phyloP scores from a whole-genome alignment of 2,329 filamentous ascomycete genomes.

The Pseudocercospora vitis region DNA sequence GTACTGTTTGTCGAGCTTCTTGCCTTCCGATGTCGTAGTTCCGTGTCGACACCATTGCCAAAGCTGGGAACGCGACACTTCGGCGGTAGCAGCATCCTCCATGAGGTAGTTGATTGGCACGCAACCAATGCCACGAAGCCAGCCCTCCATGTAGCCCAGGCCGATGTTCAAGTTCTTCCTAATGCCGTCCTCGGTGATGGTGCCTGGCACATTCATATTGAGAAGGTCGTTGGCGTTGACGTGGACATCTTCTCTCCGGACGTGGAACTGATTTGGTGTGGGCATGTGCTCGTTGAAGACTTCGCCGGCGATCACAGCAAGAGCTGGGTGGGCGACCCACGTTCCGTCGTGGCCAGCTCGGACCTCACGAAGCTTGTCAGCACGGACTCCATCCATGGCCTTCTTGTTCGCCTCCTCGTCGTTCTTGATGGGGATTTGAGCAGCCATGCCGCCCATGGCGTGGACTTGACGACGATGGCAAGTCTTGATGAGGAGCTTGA shows the following conservation, averaged over 20 bases:
- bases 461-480: constrained; percentile 97
- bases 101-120: constrained; percentile 98
- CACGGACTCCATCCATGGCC: constrained; percentile 56
- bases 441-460: constrained; percentile 98
- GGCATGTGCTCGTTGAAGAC: constrained; percentile 99
- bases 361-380: constrained; percentile 94
- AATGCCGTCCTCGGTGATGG: constrained; percentile 90
- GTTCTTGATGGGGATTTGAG: constrained; percentile 98
- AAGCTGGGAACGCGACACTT: constrained; percentile 89
- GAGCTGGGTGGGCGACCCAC: constrained; percentile 94
- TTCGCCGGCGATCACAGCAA: constrained; percentile 82
- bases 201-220: constrained; percentile 96
- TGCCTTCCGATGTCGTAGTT: constrained; percentile 78
- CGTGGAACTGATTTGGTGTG: constrained; percentile 92
- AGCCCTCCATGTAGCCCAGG: constrained; percentile 97
- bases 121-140: constrained; percentile 91
- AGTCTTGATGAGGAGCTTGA: constrained; percentile 96
- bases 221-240: constrained; percentile 86
- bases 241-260: constrained; percentile 83
- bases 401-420: constrained; percentile 58
- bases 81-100: constrained; percentile 97
- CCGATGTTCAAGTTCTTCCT: constrained; percentile 97
- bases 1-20: constrained; percentile 90
- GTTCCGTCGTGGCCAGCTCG: constrained; percentile 94
- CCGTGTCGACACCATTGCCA: constrained; percentile 90